phyloP scores from a whole-genome alignment of 352 stramenopile genomes.

The Pythium dissimile region DNA sequence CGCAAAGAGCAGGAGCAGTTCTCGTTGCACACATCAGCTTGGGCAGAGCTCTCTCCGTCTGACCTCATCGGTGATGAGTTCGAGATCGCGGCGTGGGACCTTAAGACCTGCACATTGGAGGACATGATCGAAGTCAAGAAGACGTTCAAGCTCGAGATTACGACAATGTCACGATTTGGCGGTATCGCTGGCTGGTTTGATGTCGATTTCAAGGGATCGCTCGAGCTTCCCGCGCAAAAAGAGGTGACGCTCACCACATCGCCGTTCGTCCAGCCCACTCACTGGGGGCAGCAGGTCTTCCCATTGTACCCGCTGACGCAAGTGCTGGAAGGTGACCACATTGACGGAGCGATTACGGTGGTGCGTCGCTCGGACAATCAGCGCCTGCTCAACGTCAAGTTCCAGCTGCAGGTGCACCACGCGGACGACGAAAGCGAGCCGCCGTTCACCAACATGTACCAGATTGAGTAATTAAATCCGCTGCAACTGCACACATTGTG shows the following conservation, averaged over 20 bases:
- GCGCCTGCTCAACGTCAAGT: slow-evolving; percentile 88
- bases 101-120: slow-evolving; percentile 82
- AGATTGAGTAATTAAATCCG: slow-evolving; percentile 74
- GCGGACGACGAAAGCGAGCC: slow-evolving; percentile 55
- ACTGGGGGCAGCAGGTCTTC: slow-evolving; percentile 88
- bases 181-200: slow-evolving; percentile 99
- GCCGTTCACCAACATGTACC: slow-evolving; percentile 62
- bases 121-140: slow-evolving; percentile 77
- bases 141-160: slow-evolving; percentile 75
- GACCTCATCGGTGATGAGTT: slow-evolving; percentile 85
- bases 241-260: slow-evolving; percentile 89
- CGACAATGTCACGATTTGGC: slow-evolving; percentile 84
- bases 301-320: slow-evolving; percentile 78
- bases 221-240: slow-evolving; percentile 68
- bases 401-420: slow-evolving; percentile 69
- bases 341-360: slow-evolving; percentile 71
- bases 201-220: slow-evolving; percentile 95
- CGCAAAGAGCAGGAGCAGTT: slow-evolving; percentile 88
- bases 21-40: slow-evolving; percentile 83
- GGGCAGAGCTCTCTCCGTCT: slow-evolving; percentile 65
- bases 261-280: slow-evolving; percentile 86
- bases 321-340: slow-evolving; percentile 76
- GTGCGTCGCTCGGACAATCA: slow-evolving; percentile 82
- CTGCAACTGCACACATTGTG: not conserved
- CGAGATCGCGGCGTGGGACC: slow-evolving; percentile 77